A percentile compares a stretch with the other conserved stretches of the same genome.
phyloP scores from a whole-genome alignment of 768 basidiomycete species.

The Phlebiopsis flavidoalba region DNA sequence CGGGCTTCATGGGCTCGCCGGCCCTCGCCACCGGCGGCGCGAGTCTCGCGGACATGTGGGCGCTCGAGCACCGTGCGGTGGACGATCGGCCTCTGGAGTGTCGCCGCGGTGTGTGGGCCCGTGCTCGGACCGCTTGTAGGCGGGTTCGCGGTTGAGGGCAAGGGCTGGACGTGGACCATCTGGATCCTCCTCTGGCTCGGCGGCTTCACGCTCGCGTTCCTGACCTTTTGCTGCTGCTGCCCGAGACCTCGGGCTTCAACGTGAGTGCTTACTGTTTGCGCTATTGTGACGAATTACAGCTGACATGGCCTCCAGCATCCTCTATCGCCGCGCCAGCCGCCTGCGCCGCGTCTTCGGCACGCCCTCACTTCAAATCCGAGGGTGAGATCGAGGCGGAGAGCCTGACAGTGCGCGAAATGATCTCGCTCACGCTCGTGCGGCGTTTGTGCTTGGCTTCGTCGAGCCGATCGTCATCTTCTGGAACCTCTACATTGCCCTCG shows the following conservation, averaged over 20 bases:
- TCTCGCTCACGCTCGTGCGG: conserved; percentile 24
- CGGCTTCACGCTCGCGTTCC: conserved; percentile 20
- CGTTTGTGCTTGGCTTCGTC: conserved; percentile 26
- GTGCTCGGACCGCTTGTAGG: conserved; percentile 29
- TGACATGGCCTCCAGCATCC: conserved; percentile 16
- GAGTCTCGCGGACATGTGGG: conserved; percentile 22
- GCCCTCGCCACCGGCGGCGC: conserved; percentile 30
- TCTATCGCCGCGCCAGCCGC: conserved; percentile 26
- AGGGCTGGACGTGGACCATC: conserved; percentile 31
- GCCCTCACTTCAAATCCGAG: conserved; percentile 18
- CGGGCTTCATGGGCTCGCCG: conserved; percentile 29
- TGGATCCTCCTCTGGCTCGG: conserved; percentile 31
- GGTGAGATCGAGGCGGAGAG: conserved; percentile 21
- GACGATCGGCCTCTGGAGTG: conserved; percentile 24
- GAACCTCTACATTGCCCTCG: conserved; percentile 28
- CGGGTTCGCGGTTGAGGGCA: conserved; percentile 27
- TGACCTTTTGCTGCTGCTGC: conserved; percentile 26
- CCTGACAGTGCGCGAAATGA: conserved; percentile 14
- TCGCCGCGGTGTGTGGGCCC: conserved; percentile 26
- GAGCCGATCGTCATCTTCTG: conserved; percentile 27
- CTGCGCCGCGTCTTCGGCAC: conserved; percentile 26
- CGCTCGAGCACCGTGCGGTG: conserved; percentile 19
- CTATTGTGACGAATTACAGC: neutral
- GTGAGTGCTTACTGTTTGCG: neutral
- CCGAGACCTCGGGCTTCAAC: conserved; percentile 22